Conservation (phyloP, 1,284 basidiomycete species). For the Fomitopsis betulina region DNA sequence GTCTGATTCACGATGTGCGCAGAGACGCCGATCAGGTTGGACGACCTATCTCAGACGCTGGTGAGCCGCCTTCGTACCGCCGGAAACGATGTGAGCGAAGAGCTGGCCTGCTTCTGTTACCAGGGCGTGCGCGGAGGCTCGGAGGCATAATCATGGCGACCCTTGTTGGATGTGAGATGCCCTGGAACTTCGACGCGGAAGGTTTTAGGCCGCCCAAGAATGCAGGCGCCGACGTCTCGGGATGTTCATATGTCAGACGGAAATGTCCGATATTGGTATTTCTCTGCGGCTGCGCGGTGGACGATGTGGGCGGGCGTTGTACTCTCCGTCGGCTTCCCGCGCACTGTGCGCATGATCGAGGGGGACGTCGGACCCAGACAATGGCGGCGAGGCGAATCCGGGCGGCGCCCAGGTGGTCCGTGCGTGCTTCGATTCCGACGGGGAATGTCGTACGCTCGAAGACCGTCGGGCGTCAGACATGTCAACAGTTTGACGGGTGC, state of each 20-base stretch:
- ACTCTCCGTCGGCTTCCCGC: background rate
- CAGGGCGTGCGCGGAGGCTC: no score
- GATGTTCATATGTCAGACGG: background rate
- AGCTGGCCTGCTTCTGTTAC: no score
- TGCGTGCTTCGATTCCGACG: background rate
- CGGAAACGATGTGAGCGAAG: no score
- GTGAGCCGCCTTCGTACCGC: no score
- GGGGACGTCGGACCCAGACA: no score
- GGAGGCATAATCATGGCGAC: no score
- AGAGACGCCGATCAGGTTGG: background rate
- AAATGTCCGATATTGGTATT: background rate
- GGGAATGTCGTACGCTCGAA: background rate
- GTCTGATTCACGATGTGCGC: background rate
- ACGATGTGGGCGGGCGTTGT: no score
- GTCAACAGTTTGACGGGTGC: background rate
- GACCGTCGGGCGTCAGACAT: background rate
- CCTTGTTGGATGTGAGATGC: background rate
- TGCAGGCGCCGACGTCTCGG: background rate
- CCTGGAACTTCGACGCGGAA: background rate
- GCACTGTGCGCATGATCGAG: background rate
- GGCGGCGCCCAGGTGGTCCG: background rate
- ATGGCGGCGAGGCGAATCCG: no score
- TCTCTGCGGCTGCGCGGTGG: background rate
- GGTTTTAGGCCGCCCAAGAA: background rate
- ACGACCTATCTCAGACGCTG: background rate